A percentile compares a stretch with the other conserved stretches of the same genome.
These are phyloP conservation scores for Tephrocybe sp. DNA, from an alignment of 768 basidiomycete species.

Conservation along the genomic window DNA sequence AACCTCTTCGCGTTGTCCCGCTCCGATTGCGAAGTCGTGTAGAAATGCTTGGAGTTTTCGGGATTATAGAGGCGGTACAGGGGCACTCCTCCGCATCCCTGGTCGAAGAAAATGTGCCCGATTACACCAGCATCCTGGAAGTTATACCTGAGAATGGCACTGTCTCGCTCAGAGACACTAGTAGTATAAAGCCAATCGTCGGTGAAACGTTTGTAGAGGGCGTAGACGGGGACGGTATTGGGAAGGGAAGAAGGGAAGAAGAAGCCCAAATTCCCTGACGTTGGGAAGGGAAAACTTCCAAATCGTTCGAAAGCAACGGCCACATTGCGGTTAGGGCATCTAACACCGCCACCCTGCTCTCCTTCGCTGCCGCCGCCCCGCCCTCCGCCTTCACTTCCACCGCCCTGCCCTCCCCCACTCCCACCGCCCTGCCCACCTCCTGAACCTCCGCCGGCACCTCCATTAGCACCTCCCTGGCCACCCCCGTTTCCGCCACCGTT, in stretches of 20 bases:
- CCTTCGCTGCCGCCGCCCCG: not conserved
- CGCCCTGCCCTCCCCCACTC: not conserved
- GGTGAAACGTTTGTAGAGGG: slow-evolving; percentile 5
- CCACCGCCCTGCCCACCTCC: slow-evolving; percentile 3
- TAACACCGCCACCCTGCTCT: not conserved
- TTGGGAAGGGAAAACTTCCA: slow-evolving; percentile 3
- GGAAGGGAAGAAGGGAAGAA: slow-evolving; percentile 1
- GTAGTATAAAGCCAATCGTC: slow-evolving; percentile 16
- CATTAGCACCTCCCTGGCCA: slow-evolving; percentile 1
- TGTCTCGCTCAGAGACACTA: slow-evolving; percentile 4
- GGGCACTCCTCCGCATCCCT: slow-evolving; percentile 10
- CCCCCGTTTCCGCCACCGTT: slow-evolving; percentile 8
- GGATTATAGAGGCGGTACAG: slow-evolving; percentile 14
- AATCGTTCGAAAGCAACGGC: slow-evolving; percentile 6
- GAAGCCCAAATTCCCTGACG: slow-evolving; percentile 1
- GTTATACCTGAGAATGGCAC: not conserved
- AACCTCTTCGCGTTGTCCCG: slow-evolving; percentile 1
- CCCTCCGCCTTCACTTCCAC: not conserved
- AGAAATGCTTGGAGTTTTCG: slow-evolving; percentile 9
- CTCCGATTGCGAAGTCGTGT: slow-evolving; percentile 8
- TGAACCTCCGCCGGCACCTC: slow-evolving; percentile 5
- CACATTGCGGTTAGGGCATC: slow-evolving; percentile 3
- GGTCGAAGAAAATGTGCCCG: slow-evolving; percentile 8
- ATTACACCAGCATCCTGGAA: slow-evolving; percentile 8
- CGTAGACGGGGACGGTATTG: slow-evolving; percentile 5